A percentile compares a stretch with the other conserved stretches of the same genome.
Evolutionary conservation across 306 rosid genomes (phyloP).

Genomic region (Prunus mume): DNA sequence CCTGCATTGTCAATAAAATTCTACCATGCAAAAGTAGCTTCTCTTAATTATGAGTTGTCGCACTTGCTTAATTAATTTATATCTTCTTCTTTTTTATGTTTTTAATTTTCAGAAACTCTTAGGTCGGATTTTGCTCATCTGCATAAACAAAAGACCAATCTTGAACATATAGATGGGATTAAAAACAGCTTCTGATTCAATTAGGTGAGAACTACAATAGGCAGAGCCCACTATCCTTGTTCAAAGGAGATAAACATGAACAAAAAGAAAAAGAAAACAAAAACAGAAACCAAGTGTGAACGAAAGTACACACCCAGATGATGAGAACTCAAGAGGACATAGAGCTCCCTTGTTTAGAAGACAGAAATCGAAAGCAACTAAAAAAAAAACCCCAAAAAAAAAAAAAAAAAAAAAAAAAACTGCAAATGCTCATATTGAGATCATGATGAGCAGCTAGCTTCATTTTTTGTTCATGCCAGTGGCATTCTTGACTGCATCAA

Average conservation of each 20-base stretch:
- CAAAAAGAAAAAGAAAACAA: background rate
- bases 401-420: too few species aligned
- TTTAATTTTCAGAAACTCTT: too few species aligned
- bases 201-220: background rate
- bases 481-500: conserved; percentile 61
- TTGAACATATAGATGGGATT: background rate
- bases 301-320: background rate
- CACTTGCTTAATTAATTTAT: too few species aligned
- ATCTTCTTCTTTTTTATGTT: too few species aligned
- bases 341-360: background rate
- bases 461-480: conserved; percentile 57
- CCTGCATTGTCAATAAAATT: too few species aligned
- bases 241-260: background rate
- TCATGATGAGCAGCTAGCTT: background rate
- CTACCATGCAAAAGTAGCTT: too few species aligned
- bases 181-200: background rate
- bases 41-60: too few species aligned
- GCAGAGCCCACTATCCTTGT: background rate
- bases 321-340: background rate
- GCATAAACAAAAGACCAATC: too few species aligned
- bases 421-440: background rate
- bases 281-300: background rate
- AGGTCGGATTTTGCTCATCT: too few species aligned
- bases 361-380: background rate
- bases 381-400: background rate